Base-by-base conservation (phyloP, 2,329 filamentous ascomycete genomes). In the Phaeoacremonium minimum region DNA sequence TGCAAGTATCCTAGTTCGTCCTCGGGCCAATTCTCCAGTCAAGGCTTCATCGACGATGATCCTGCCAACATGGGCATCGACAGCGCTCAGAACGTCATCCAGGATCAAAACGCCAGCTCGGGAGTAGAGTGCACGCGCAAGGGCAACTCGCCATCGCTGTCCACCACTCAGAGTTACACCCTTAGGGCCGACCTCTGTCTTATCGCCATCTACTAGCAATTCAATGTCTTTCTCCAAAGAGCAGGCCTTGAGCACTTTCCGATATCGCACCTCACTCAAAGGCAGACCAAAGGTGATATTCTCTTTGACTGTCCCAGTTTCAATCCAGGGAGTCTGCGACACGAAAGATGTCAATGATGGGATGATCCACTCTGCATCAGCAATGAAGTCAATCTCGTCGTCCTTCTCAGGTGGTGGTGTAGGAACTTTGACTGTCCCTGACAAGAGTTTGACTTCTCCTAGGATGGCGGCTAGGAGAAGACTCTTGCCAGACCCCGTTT, bases 1-100 rank as follows among this genome's bases (percentile, higher is more conserved):
- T 32, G 83, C 80, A 5, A 81, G 65, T 30, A 85, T 78, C 0
- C 77, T 80, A 0, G 80, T 84, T 19, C 79, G 64, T 15, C 71
- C 69, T 8, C 36, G 32, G 29, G 66, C 60, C 1, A 77, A 72
- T 1, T 78, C 62, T 7, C 67, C 64, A 18, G 69, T 64, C 31
- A 79, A 60, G 0, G 74, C 75, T 31, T 66, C 52, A 40, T 78
- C 49, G 9, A 60, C 75, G 8, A 80, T 75, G 32, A 67, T 61
- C 4, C 63, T 54, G 12, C 65, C 63, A 6, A 67, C 59, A 14
- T 67, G 60, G 6, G 63, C 56, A 33, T 66, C 61, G 26, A 67
- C 56, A 3, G 79, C 75, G 37, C 73, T 79, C 1, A 70, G 59
- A 2, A 69, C 60, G 35, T 73, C 69, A 34, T 74, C 69, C 4